Percentiles rank a stretch among this genome's conserved stretches.
Evolutionary conservation across 495 filamentous ascomycete species (phyloP).

Genomic region (Elasticomyces elasticus): DNA sequence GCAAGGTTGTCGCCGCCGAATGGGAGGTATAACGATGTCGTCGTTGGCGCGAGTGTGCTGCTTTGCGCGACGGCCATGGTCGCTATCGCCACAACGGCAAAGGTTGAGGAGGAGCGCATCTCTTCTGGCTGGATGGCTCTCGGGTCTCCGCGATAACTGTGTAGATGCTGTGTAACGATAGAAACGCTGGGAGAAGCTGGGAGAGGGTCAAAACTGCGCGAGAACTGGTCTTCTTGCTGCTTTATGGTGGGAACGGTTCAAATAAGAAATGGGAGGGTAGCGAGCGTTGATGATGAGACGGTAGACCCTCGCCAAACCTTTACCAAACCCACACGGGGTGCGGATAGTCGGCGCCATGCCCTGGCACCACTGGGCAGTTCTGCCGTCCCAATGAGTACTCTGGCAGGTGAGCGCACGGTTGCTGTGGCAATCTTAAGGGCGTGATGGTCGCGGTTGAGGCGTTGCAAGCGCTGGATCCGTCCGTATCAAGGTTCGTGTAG

Average conservation of each 20-base stretch:
- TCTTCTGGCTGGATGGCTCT: too few relatives aligned
- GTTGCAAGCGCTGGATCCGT: neutral
- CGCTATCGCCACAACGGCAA: constrained; percentile 1
- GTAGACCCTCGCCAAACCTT: too few relatives aligned
- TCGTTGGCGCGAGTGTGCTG: neutral
- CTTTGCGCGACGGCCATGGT: constrained; percentile 2
- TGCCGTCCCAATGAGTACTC: neutral
- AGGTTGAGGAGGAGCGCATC: neutral
- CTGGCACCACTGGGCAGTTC: neutral
- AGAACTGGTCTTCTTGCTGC: too few relatives aligned
- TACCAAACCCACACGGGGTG: too few relatives aligned
- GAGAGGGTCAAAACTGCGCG: too few relatives aligned
- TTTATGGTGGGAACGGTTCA: too few relatives aligned
- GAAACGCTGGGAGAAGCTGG: too few relatives aligned
- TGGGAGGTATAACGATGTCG: neutral
- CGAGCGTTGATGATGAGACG: too few relatives aligned
- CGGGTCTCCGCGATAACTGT: too few relatives aligned
- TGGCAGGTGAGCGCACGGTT: neutral
- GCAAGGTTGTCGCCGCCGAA: neutral
- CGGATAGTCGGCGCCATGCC: neutral
- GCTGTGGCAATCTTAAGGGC: neutral
- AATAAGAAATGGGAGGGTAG: too few relatives aligned
- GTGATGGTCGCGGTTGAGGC: neutral
- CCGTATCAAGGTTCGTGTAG: too few relatives aligned
- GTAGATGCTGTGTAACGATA: neutral